These are phyloP conservation scores for Calamus simplicifolius DNA, from an alignment of 176 grass and related monocot genomes.

Conservation along the genomic window DNA sequence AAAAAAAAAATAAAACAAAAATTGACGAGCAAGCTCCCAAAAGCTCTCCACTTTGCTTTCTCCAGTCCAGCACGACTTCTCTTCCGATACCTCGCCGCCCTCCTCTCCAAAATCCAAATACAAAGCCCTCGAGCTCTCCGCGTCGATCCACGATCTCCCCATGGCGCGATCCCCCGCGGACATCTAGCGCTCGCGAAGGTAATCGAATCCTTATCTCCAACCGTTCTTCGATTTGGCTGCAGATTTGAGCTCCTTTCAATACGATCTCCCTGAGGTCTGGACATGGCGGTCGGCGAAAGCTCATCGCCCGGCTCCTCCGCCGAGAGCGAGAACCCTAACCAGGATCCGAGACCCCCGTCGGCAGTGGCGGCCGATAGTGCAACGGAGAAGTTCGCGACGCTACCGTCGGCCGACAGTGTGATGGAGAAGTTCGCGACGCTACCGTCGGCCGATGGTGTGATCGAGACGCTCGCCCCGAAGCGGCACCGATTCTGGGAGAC, in stretches of 20 bases:
- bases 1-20: too few species aligned
- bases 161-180: not conserved
- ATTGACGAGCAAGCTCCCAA: too few species aligned
- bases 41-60: too few species aligned
- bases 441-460: slow-evolving; percentile 24
- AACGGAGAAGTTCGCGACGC: slow-evolving; percentile 50
- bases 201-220: not conserved
- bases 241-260: not conserved
- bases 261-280: too few species aligned
- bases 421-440: slow-evolving; percentile 51
- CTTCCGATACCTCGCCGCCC: too few species aligned
- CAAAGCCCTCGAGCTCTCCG: too few species aligned
- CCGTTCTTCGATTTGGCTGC: not conserved
- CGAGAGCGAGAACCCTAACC: not conserved
- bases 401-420: slow-evolving; percentile 16
- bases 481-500: slow-evolving; percentile 99
- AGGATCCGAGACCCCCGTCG: not conserved
- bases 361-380: slow-evolving; percentile 29
- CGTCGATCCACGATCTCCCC: too few species aligned
- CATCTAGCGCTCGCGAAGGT: not conserved
- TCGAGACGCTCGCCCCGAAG: slow-evolving; percentile 60
- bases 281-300: not conserved
- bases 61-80: too few species aligned
- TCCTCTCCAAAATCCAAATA: too few species aligned
- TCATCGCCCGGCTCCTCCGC: not conserved